Evolutionary conservation across 169 alveolate species (phyloP), one percentile per base, ranked within the genome.

Genomic region (Plasmodium gallinaceum): DNA sequence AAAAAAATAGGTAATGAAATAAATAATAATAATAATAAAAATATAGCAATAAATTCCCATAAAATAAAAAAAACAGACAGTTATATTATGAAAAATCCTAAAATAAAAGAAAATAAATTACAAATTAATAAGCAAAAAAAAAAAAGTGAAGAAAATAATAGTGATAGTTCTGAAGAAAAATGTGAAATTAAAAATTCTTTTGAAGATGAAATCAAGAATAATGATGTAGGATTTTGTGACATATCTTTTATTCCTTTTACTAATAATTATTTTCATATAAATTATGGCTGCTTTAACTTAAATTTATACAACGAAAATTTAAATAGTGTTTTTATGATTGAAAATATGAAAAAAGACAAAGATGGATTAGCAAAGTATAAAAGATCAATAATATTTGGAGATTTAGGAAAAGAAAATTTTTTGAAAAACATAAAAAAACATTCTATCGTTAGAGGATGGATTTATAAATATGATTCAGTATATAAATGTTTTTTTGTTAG

Each of bases 361-460:
- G 9, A 54, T 0, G 32, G 3, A 54, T 18, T 18, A 18, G 7
- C 22, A 18, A 54, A 54, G 22, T 78, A 70, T 70, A 86, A 86
- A 52, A 86, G 87, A 52, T 37, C 64, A 60, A 54, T 86, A 37
- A 43, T 26, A 14, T 86, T 86, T 37, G 92, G 74, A 45, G 88
- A 71, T 46, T 57, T 22, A 22, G 92, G 92, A 22, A 86, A 71
- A 64, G 42, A 22, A 18, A 52, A 42, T 24, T 72, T 65, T 86
- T 43, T 86, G 54, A n/a, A 71, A 42, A 58, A 86, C 37, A 32
- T 86, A 60, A 70, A 14, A 32, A 18, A 62, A 9, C 6, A 71
- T 70, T 86, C 92, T 16, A 39, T 86, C n/a, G 92, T 86, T 43
- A 64, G 48, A 42, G 92, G 92, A 32, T 86, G 92, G 92, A 71